Evolutionary conservation across 352 stramenopile species (phyloP).

Genomic region (Globisporangium lucens): DNA sequence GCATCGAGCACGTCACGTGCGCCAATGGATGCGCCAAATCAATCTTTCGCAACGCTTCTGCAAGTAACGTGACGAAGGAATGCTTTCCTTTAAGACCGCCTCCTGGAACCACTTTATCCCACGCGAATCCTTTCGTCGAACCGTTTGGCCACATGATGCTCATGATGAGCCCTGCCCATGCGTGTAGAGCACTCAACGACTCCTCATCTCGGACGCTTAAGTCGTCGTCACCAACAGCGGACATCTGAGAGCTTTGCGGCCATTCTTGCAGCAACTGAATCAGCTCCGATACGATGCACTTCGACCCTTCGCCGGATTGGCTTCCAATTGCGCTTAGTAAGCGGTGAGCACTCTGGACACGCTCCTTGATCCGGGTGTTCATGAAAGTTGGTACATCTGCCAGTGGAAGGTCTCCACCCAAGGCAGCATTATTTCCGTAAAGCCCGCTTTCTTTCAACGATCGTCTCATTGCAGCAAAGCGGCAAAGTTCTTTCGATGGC

Average conservation of each 20-base stretch:
- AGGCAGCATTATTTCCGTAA: constrained; percentile 32
- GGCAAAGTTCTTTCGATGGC: constrained; percentile 67
- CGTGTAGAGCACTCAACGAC: constrained; percentile 76
- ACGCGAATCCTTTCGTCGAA: constrained; percentile 70
- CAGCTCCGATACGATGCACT: constrained; percentile 73
- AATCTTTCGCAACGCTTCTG: constrained; percentile 77
- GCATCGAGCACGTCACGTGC: constrained; percentile 70
- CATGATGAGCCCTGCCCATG: constrained; percentile 83
- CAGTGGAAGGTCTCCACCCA: constrained; percentile 34
- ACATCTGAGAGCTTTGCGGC: constrained; percentile 24
- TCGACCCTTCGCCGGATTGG: constrained; percentile 74
- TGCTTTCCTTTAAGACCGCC: constrained; percentile 70
- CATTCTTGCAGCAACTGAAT: constrained; percentile 68
- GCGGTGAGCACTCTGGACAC: constrained; percentile 64
- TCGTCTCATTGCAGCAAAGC: constrained; percentile 50
- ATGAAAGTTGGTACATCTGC: constrained; percentile 38
- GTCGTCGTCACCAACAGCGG: constrained; percentile 16
- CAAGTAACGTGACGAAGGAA: constrained; percentile 70
- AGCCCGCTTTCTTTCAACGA: constrained; percentile 52
- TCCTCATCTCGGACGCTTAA: constrained; percentile 58
- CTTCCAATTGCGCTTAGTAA: constrained; percentile 63
- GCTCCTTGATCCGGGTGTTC: constrained; percentile 39
- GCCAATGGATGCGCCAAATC: constrained; percentile 75
- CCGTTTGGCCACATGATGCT: constrained; percentile 85
- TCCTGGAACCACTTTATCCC: constrained; percentile 75